Evolutionary conservation across 495 filamentous ascomycete species (phyloP), one percentile per base, ranked within the genome.

Genomic region (Lasiosphaeria hispida): DNA sequence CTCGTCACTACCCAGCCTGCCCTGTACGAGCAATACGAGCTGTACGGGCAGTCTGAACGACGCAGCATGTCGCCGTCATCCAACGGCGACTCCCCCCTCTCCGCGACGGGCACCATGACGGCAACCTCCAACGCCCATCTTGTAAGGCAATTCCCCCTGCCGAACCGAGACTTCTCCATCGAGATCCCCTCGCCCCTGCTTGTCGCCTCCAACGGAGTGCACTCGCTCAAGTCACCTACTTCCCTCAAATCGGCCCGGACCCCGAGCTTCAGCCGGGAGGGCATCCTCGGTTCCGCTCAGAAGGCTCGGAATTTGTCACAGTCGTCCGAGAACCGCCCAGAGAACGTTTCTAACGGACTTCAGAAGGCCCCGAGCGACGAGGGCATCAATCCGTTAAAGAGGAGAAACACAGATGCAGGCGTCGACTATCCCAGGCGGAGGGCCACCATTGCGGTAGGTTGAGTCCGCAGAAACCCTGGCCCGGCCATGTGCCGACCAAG

Each of bases 381-480:
- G 66, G 75, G 74, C 42, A 69, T 71, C 38, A 83, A 83, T 58
- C 80, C 80, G 14, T 60, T 82, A 40, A 86, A 86, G 69, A 81
- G 86, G 67, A 82, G 86, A 67, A 85, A 84, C 57, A 87, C 80
- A 34, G 82, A 87, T 59, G 83, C 82, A 53, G 81, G 79, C 19
- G 75, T 85, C 43, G 86, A 88, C 61, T 89, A 88, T 59, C 86
- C 86, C 15, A 75, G 86, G 68, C 77, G 86, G 65, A 77, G 86
- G 61, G 86, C 86, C 56, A 89, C 86, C 7, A 88, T 89, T 66
- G 86, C 86, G 57, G 86, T 89, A 83, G 64, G 85, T 76, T 30
- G 23, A 30, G 23, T 30, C 23, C 23, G 23, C 23, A 30, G 23
- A 30, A 30, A 30, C 23, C 23, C 23, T 30, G 23, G 23, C 23